Base-by-base conservation (phyloP, 495 filamentous ascomycete species). In the Penicillium paradoxum region DNA sequence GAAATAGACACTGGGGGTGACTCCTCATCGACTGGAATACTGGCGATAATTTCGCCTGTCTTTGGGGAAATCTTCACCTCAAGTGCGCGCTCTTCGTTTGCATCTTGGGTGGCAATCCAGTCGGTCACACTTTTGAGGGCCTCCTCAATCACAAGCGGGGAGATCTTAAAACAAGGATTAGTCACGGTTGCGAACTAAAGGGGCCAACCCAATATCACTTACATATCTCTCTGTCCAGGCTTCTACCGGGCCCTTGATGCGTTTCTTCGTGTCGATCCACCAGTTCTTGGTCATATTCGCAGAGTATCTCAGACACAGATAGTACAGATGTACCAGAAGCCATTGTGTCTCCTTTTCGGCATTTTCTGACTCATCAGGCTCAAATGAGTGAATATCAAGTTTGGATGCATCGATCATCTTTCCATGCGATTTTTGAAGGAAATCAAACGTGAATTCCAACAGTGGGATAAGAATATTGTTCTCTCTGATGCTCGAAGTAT, bases 21-120 rank as follows among this genome's bases (percentile, higher is more conserved):
- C 56, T 90, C 85, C 30, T 97, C 92, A 60, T 99, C 95, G 19
- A 99, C 77, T 10, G 86, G 82, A 60, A 96, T 95, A 18, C 82
- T 81, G 5, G 89, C 91, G 6, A 80, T 83, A 38, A 97, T 80
- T 68, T 97, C 90, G 34, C 80, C 75, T 2, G 84, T 81, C 14
- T 79, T 73, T 24, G 78, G 77, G 22, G 81, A 85, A 10, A 95
- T 80, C 63, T 86, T 91, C 36, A 96, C 76, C 3, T 74, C 68
- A 49, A 97, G 72, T 30, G 86, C 78, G 48, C 88, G 82, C 53
- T 89, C 85, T 32, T 86, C 83, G 11, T 74, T 70, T 0, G 77
- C 68, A 54, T 79, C 79, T 36, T 76, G 68, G 8, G 73, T 73
- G n/a, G 70, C 54, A 29, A 72, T 75, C 93, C 93, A 99, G 19